Evolutionary conservation across 2,329 filamentous ascomycete genomes (phyloP), one percentile per base, ranked within the genome.

Genomic region (Aspergillus tubingensis): DNA sequence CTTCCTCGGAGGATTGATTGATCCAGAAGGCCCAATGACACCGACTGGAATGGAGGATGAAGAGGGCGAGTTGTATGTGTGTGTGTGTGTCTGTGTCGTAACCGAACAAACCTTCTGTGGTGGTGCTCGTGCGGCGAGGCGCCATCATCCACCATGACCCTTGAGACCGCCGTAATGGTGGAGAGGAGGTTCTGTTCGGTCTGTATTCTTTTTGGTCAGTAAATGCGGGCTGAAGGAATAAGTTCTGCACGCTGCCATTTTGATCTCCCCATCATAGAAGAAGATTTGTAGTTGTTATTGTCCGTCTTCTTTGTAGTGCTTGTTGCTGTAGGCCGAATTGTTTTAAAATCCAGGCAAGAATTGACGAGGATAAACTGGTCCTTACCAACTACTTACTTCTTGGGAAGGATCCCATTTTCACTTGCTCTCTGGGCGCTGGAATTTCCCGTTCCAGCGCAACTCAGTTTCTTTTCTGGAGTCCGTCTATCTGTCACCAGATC

Each of bases 111-210:
- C 56, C 41, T 60, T 43, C 55, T 58, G 27, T 59, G 48, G 51
- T 58, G 49, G 51, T 58, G 53, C 58, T 63, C 47, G 58, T 63
- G 52, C 52, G 51, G 61, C 54, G 30, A 56, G 25, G 39, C 52
- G 49, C 30, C 43, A 44, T 54, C 43, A 44, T 44, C 41, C 41
- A 44, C 41, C 41, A 44, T 44, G 41, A 23, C 41, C 41, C 41
- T 44, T 23, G 41, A 36, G 32, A 36, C 32, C 11, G 32, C 32
- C 32, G 32, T 36, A 36, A 30, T 55, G 53, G 19, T 23, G 53
- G 17, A 19, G 41, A 44, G 41, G 41, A 21, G 19, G 10, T 21
- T 21, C 41, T 19, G 41, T 44, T 23, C 21, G 41, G 41, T n/a
- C 32, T 36, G 32, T 36, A 36, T 15, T 36, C 32, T 36, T 36